phyloP scores from a whole-genome alignment of 2,329 filamentous ascomycete species.

The Exserohilum rostratum region DNA sequence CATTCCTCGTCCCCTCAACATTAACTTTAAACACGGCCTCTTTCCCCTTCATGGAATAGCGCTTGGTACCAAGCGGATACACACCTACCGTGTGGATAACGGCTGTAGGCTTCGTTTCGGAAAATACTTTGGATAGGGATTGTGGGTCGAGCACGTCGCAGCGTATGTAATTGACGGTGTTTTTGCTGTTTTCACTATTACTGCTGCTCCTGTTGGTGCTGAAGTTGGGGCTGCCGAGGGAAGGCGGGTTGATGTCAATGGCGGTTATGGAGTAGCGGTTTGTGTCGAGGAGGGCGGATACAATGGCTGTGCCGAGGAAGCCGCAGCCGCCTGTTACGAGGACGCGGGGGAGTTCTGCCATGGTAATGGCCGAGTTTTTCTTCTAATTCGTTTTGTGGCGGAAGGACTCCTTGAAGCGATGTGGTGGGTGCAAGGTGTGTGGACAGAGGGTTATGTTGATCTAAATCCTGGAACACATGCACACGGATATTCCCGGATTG shows the following conservation, averaged over 20 bases:
- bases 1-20: conserved; percentile 79
- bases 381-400: too few relatives aligned
- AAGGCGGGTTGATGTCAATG: conserved; percentile 49
- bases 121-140: conserved; percentile 57
- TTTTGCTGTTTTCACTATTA: too few relatives aligned
- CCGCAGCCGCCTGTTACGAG: conserved; percentile 57
- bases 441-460: not conserved
- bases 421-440: too few relatives aligned
- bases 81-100: conserved; percentile 85
- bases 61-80: conserved; percentile 45
- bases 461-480: not conserved
- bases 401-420: too few relatives aligned
- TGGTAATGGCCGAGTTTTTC: too few relatives aligned
- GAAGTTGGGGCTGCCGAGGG: conserved; percentile 34
- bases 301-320: conserved; percentile 53
- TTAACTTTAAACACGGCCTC: conserved; percentile 80
- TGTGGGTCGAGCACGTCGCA: conserved; percentile 49
- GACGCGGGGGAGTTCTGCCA: conserved; percentile 38
- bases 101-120: conserved; percentile 72
- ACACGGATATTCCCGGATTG: not conserved
- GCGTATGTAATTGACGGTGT: conserved; percentile 41
- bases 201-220: too few relatives aligned
- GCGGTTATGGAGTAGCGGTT: conserved; percentile 50
- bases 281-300: conserved; percentile 46
- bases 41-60: conserved; percentile 48